phyloP scores from a whole-genome alignment of 2,329 filamentous ascomycete genomes.

The Aspergillaceae sp. region DNA sequence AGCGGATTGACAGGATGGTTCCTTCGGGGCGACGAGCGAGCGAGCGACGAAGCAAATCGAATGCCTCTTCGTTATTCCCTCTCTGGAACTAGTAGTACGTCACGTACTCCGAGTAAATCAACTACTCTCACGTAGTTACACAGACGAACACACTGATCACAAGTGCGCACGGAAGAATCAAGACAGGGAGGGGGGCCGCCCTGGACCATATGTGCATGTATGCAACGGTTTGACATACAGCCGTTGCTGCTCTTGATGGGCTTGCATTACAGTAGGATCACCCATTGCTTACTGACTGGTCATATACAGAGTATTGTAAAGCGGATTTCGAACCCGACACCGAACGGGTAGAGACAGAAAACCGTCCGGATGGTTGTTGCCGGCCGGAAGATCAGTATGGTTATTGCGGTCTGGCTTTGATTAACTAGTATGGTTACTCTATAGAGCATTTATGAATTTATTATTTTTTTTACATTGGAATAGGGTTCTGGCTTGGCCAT shows the following conservation, averaged over 20 bases:
- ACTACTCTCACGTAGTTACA: no score
- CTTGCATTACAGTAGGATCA: conserved; percentile 1
- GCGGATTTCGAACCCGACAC: background rate
- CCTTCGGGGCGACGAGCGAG: background rate
- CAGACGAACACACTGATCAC: no score
- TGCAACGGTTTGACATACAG: background rate
- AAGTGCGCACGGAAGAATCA: no score
- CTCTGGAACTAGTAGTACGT: background rate
- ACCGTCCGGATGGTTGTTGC: background rate
- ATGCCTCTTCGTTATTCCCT: background rate
- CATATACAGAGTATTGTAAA: background rate
- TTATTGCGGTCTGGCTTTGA: no score
- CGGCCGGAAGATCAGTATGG: no score
- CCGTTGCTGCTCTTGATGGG: background rate
- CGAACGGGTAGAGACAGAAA: no score
- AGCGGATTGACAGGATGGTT: background rate
- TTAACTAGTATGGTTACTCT: no score
- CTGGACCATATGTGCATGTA: background rate
- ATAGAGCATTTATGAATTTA: no score
- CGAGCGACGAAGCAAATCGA: background rate
- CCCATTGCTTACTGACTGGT: background rate
- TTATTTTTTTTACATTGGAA: no score
- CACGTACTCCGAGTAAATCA: no score
- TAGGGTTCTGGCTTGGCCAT: no score
- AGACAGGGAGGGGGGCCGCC: background rate